Evolutionary conservation across 495 filamentous ascomycete genomes (phyloP).

Genomic region (Cercophora newfieldiana): DNA sequence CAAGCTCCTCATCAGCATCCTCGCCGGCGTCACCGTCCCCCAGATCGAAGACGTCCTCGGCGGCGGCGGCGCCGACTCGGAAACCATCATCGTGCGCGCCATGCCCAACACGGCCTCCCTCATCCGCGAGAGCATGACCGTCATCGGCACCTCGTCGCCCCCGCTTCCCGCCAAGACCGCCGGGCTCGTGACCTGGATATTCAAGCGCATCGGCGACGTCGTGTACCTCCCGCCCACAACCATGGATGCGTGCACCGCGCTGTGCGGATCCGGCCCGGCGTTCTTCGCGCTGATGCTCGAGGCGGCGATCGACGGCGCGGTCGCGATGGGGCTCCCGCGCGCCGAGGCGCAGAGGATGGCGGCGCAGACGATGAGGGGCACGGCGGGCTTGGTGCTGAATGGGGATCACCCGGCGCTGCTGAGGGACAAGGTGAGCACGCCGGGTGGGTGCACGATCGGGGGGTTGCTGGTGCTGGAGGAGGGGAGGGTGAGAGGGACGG

Average conservation of each 20-base stretch:
- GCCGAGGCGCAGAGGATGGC: conserved; percentile 79
- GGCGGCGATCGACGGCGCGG: conserved; percentile 73
- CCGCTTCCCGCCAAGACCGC: conserved; percentile 52
- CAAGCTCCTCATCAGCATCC: conserved; percentile 82
- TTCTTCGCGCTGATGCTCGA: conserved; percentile 79
- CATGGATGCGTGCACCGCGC: conserved; percentile 75
- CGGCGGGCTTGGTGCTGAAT: conserved; percentile 65
- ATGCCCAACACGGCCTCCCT: conserved; percentile 77
- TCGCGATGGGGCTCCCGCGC: conserved; percentile 77
- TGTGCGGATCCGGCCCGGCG: conserved; percentile 77
- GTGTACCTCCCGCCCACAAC: conserved; percentile 60
- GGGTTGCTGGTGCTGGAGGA: conserved; percentile 77
- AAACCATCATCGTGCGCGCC: conserved; percentile 60
- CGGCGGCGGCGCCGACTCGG: conserved; percentile 43
- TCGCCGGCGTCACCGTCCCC: conserved; percentile 72
- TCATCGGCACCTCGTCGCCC: conserved; percentile 62
- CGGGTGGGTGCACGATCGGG: conserved; percentile 78
- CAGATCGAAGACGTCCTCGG: conserved; percentile 65
- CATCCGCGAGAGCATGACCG: conserved; percentile 79
- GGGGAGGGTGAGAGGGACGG: conserved; percentile 65
- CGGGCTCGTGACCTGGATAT: conserved; percentile 73
- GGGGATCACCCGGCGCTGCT: conserved; percentile 78
- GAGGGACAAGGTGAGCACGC: conserved; percentile 75
- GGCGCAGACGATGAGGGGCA: conserved; percentile 74
- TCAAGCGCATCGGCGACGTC: conserved; percentile 67